Conservation (phyloP, 805 yeast species). For the Metschnikowia noctiluminum region DNA sequence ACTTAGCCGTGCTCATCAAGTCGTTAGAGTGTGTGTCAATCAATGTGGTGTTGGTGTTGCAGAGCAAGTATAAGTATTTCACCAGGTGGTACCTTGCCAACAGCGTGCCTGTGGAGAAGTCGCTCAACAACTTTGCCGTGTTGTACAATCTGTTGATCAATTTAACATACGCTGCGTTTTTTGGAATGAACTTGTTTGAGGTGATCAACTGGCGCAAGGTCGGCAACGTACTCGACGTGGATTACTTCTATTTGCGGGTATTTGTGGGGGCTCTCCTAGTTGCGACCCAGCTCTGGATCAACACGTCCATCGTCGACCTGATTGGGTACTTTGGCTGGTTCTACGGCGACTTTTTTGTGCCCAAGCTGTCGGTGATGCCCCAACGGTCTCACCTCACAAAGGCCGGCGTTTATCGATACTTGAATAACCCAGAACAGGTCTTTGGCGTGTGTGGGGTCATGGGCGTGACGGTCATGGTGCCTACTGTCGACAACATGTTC, state of each 20-base stretch:
- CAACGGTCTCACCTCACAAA: constrained; percentile 55
- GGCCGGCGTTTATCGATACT: constrained; percentile 77
- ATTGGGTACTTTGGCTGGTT: constrained; percentile 89
- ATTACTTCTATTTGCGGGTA: constrained; percentile 49
- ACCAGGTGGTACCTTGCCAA: constrained; percentile 62
- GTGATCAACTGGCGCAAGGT: constrained; percentile 15
- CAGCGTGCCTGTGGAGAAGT: constrained; percentile 60
- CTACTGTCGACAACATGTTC: constrained; percentile 51
- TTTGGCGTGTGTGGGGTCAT: constrained; percentile 77
- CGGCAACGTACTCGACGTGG: constrained; percentile 15
- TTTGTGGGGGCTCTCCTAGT: constrained; percentile 58
- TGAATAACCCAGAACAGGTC: constrained; percentile 79
- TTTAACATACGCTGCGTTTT: constrained; percentile 53
- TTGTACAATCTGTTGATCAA: constrained; percentile 51
- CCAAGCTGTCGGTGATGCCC: constrained; percentile 37
- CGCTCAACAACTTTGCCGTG: constrained; percentile 71
- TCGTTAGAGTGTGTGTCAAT: constrained; percentile 49
- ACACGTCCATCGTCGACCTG: constrained; percentile 61
- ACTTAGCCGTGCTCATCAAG: constrained; percentile 46
- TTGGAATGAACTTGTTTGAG: constrained; percentile 36
- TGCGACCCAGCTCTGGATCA: constrained; percentile 64
- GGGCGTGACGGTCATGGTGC: constrained; percentile 65
- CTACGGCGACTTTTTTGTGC: constrained; percentile 78
- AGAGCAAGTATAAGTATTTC: constrained; percentile 58
- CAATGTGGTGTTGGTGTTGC: constrained; percentile 51